Percentiles rank a stretch among this genome's conserved stretches.
phyloP scores from a whole-genome alignment of 306 rosid genomes.

The Cucumis melo region DNA sequence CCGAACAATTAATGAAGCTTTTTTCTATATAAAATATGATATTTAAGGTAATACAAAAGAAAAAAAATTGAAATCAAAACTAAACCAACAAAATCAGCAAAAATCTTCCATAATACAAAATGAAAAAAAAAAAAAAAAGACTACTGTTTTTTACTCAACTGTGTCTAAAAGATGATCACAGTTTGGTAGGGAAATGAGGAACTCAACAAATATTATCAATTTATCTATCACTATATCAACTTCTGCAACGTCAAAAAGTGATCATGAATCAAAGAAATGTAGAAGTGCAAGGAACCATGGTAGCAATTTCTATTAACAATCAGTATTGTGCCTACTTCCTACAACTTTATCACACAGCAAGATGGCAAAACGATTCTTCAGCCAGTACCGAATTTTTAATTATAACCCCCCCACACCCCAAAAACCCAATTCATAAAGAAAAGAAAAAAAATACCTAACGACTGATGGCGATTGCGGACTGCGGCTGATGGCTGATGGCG shows the following conservation, averaged over 20 bases:
- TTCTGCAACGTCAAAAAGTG: neutral
- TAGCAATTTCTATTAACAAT: neutral
- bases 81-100: no score
- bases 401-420: no score
- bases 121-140: neutral
- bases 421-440: no score
- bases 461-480: no score
- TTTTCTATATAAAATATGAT: no score
- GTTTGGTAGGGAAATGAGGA: neutral
- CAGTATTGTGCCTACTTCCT: neutral
- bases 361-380: neutral
- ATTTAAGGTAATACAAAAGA: no score
- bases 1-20: no score
- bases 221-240: neutral
- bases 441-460: no score
- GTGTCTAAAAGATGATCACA: neutral
- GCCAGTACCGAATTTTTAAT: neutral
- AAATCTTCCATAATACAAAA: neutral
- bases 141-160: neutral
- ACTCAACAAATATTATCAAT: neutral
- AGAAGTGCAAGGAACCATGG: neutral
- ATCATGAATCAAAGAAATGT: neutral
- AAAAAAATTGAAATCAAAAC: no score
- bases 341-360: neutral
- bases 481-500: no score